These are phyloP conservation scores for Tulasnella sp. DNA, from an alignment of 768 basidiomycete species.

Conservation along the genomic window DNA sequence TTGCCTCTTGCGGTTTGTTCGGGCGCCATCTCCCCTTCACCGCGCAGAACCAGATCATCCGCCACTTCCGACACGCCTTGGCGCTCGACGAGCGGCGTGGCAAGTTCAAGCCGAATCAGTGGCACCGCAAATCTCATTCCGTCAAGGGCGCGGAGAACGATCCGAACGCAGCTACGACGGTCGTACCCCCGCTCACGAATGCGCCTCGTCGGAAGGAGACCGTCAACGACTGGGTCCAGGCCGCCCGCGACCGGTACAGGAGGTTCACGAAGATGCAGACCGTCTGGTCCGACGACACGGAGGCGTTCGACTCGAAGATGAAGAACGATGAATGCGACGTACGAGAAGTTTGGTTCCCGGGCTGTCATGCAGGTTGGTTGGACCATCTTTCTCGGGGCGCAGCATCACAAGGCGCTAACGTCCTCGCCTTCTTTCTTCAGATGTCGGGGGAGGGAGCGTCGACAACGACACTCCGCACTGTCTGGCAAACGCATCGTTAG, in stretches of 20 bases:
- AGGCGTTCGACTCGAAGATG: neutral
- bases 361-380: conserved; percentile 32
- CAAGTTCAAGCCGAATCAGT: conserved; percentile 62
- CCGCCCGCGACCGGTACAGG: neutral
- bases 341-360: conserved; percentile 35
- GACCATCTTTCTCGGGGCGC: neutral
- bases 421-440: neutral
- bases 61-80: conserved; percentile 33
- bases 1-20: conserved; percentile 33
- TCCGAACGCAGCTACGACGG: conserved; percentile 32
- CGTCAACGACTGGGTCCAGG: neutral
- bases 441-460: conserved; percentile 33
- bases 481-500: conserved; percentile 29
- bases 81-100: conserved; percentile 53
- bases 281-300: neutral
- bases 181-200: neutral
- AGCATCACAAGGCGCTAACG: neutral
- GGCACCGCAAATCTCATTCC: conserved; percentile 50
- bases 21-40: conserved; percentile 35
- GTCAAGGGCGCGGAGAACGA: conserved; percentile 35
- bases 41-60: conserved; percentile 29
- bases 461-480: conserved; percentile 25
- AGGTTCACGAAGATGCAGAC: neutral
- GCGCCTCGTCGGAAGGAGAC: neutral
- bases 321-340: conserved; percentile 17